Conservation (phyloP, 2,329 filamentous ascomycete genomes). For the Aaosphaeria arxii region DNA sequence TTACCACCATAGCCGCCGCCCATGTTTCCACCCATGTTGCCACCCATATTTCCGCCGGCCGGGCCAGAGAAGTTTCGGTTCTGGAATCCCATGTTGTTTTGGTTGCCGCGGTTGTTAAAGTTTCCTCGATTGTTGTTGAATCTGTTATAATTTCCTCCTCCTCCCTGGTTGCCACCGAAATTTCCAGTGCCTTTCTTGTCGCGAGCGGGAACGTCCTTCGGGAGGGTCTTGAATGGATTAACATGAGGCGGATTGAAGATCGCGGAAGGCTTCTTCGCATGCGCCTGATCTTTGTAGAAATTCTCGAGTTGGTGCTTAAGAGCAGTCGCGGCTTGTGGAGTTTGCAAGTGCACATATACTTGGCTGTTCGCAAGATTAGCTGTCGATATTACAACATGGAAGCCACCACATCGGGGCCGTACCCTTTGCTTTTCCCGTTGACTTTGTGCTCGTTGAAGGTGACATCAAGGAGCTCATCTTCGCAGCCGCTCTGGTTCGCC, state of each 20-base stretch:
- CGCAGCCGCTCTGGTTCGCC: slow-evolving; percentile 74
- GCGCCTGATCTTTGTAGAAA: slow-evolving; percentile 55
- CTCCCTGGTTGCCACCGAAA: slow-evolving; percentile 48
- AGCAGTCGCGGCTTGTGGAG: slow-evolving; percentile 80
- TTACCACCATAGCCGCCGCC: slow-evolving; percentile 42
- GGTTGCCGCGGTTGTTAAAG: slow-evolving; percentile 2
- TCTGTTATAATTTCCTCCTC: slow-evolving; percentile 30
- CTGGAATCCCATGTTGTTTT: slow-evolving; percentile 27
- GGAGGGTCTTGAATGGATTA: slow-evolving; percentile 88
- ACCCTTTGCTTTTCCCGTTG: slow-evolving; percentile 99
- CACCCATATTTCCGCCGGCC: slow-evolving; percentile 32
- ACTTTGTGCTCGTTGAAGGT: slow-evolving; percentile 99
- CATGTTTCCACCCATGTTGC: slow-evolving; percentile 35
- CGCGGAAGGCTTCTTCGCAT: slow-evolving; percentile 65
- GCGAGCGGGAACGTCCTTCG: slow-evolving; percentile 78
- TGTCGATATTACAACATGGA: not conserved
- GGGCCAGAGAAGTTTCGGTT: slow-evolving; percentile 38
- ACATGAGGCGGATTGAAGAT: slow-evolving; percentile 72
- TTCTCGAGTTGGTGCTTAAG: slow-evolving; percentile 78
- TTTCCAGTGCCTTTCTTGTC: slow-evolving; percentile 56
- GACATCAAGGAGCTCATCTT: slow-evolving; percentile 84
- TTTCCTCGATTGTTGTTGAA: slow-evolving; percentile 10
- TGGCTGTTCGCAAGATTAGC: slow-evolving; percentile 46
- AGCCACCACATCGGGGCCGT: slow-evolving; percentile 31
- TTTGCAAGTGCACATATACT: slow-evolving; percentile 81